Conservation (phyloP, 169 alveolate species). For the Condylostoma magnum region DNA sequence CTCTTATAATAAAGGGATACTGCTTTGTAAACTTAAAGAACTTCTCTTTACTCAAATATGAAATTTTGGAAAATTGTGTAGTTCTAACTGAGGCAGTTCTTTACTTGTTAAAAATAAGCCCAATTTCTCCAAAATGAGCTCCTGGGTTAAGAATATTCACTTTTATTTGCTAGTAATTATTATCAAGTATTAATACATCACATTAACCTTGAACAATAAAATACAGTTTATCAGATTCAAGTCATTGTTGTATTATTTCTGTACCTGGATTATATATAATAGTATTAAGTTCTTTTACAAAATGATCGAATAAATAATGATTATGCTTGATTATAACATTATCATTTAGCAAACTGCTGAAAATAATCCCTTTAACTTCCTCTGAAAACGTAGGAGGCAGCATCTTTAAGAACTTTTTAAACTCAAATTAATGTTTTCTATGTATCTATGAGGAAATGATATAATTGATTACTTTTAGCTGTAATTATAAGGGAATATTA, state of each 20-base stretch:
- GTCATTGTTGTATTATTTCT: conserved; percentile 2
- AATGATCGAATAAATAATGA: not conserved
- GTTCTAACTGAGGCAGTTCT: conserved; percentile 96
- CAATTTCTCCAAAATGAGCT: conserved; percentile 97
- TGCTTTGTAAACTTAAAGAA: not conserved
- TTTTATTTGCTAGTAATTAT: not conserved
- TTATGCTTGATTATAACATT: not conserved
- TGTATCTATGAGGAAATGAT: not conserved
- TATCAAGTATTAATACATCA: conserved; percentile 17
- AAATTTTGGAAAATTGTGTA: conserved; percentile 11
- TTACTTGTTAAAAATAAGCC: conserved; percentile 90
- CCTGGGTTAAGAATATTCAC: conserved; percentile 90
- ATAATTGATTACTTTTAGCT: not conserved
- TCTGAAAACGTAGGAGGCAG: conserved; percentile 3
- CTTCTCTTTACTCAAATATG: not conserved
- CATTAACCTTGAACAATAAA: conserved; percentile 8
- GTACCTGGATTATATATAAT: conserved; percentile 2
- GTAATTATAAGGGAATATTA: not conserved
- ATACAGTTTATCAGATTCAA: not conserved
- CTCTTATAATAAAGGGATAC: not conserved
- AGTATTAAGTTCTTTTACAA: not conserved
- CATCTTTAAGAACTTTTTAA: not conserved
- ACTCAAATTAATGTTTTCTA: conserved; percentile 1
- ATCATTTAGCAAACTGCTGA: not conserved
- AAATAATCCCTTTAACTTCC: not conserved